Evolutionary conservation across 768 basidiomycete genomes (phyloP).

Genomic region (Zangia roseola): DNA sequence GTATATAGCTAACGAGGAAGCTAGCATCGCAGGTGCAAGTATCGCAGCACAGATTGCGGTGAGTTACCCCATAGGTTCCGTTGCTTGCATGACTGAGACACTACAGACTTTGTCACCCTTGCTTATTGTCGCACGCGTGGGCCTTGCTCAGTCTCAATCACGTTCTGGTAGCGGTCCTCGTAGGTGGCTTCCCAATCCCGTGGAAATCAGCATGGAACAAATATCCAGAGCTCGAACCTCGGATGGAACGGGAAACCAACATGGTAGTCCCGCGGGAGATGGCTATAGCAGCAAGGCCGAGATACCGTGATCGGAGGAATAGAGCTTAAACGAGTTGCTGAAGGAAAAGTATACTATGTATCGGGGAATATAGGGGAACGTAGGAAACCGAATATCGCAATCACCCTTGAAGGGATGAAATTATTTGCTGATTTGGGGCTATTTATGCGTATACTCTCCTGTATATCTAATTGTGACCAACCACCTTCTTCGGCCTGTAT

Average conservation of each 20-base stretch:
- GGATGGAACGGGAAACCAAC: neutral
- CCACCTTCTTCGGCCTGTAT: constrained; percentile 40
- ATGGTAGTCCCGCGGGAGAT: no score
- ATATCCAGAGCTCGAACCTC: neutral
- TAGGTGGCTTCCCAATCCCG: neutral
- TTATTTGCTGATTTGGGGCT: no score
- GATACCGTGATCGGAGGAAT: neutral
- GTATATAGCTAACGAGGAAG: constrained; percentile 9
- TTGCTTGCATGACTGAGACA: neutral
- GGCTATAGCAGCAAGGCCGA: neutral
- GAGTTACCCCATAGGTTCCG: neutral
- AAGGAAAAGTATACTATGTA: no score
- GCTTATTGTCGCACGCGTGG: constrained; percentile 17
- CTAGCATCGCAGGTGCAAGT: constrained; percentile 13
- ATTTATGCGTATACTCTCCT: no score
- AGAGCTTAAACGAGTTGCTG: no score
- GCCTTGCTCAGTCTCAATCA: constrained; percentile 3
- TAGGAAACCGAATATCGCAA: no score
- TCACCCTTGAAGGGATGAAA: no score
- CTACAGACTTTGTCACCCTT: constrained; percentile 18
- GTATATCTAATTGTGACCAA: constrained; percentile 32
- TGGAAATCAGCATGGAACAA: constrained; percentile 3
- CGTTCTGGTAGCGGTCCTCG: neutral
- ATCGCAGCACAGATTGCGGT: constrained; percentile 21
- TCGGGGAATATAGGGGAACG: no score